phyloP scores from a whole-genome alignment of 768 basidiomycete genomes.

The Russula compacta region DNA sequence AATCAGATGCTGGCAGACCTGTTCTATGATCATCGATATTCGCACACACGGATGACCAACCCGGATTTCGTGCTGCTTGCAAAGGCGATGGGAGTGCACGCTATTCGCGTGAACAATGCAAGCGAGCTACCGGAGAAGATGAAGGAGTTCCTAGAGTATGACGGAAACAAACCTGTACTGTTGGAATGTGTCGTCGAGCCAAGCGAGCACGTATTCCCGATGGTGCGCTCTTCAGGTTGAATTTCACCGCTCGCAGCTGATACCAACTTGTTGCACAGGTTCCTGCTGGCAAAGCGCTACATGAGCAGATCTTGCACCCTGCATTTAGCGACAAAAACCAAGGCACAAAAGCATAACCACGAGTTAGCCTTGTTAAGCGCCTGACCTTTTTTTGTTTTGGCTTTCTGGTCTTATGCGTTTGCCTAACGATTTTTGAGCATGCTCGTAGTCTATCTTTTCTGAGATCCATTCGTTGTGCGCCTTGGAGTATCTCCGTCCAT shows the following conservation, averaged over 20 bases:
- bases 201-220: slow-evolving; percentile 85
- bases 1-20: slow-evolving; percentile 44
- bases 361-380: not conserved
- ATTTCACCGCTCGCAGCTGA: slow-evolving; percentile 19
- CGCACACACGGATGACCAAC: slow-evolving; percentile 92
- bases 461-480: not conserved
- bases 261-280: slow-evolving; percentile 38
- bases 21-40: slow-evolving; percentile 95
- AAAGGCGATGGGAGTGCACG: slow-evolving; percentile 86
- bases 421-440: no score
- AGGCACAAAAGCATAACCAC: slow-evolving; percentile 2
- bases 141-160: slow-evolving; percentile 98
- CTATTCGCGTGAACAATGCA: slow-evolving; percentile 59
- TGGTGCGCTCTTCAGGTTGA: slow-evolving; percentile 41
- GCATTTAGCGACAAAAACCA: slow-evolving; percentile 6
- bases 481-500: not conserved
- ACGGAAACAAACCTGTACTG: slow-evolving; percentile 75
- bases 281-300: slow-evolving; percentile 87
- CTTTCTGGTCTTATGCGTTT: not conserved
- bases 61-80: slow-evolving; percentile 92
- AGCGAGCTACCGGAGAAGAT: slow-evolving; percentile 88
- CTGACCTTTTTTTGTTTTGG: no score
- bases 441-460: not conserved
- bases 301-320: slow-evolving; percentile 83
- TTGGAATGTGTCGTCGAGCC: slow-evolving; percentile 84